Base-by-base conservation (phyloP, 164 flowering plant species). In the Taxillus chinensis region DNA sequence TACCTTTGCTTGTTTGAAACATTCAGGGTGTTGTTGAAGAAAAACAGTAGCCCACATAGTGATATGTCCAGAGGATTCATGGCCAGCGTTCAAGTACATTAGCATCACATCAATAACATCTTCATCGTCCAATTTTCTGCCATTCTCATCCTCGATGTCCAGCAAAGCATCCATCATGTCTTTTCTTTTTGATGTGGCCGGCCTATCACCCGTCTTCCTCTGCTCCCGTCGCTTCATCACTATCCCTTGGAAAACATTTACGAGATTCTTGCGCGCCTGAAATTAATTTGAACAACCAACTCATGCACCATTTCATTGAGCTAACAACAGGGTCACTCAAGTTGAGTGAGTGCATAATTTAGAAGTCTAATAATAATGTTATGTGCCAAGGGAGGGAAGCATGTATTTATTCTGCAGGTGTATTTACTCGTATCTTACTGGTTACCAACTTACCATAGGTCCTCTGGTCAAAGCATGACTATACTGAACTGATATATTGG, bases 11-110 rank as follows among this genome's bases (percentile, higher is more conserved):
- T 79, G 89, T 55, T 75, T 38, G 8, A 82, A 67, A 68, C 74
- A 13, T 39, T 89, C 84, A 0, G 92, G 95, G 62, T 95, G 72
- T 39, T 81, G 57, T 71, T 89, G 89, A 2, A 95, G 73, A 59
- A 82, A 78, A 63, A 80, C 53, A 42, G 87, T 75, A 5, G 95
- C 89, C 99, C 97, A 91, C 87, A 82, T 89, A 5, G 77, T 84
- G 54, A 77, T 82, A 59, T 95, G 99, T 16, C 86, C 97, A 3
- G 97, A 91, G 58, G 97, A 91, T 77, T 95, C 99, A 83, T 91
- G 97, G 39, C 99, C 97, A 2, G 99, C 96, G 67, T 86, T 91
- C 68, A 95, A 67, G 78, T 95, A 91, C 97, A 91, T 91, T 8
- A 95, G 45, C 27, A 95, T 43, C 39, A 86, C 60, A 73, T 95